Conservation (phyloP, 2,329 filamentous ascomycete species). For the Pseudogymnoascus sp. region DNA sequence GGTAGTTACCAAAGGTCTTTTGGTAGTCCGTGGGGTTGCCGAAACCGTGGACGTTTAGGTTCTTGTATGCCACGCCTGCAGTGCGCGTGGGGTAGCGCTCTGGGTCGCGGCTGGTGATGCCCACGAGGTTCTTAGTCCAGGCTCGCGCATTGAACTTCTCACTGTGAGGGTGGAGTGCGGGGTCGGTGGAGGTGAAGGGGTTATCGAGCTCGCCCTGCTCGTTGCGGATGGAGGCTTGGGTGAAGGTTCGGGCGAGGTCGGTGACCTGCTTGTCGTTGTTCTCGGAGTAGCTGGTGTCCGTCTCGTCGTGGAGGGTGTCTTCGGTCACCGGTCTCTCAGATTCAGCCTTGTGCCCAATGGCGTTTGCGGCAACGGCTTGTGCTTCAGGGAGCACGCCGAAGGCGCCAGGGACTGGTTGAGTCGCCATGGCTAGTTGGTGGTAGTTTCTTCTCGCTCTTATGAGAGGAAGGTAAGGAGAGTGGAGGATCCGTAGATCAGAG, state of each 20-base stretch:
- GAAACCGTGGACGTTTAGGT: slow-evolving; percentile 61
- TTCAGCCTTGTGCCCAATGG: not conserved
- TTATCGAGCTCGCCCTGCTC: slow-evolving; percentile 31
- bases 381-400: slow-evolving; percentile 3
- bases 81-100: slow-evolving; percentile 48
- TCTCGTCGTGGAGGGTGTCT: not conserved
- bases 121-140: slow-evolving; percentile 54
- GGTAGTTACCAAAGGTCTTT: slow-evolving; percentile 55
- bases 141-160: slow-evolving; percentile 44
- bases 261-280: slow-evolving; percentile 14
- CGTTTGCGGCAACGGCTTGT: not conserved
- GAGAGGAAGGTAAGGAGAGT: slow-evolving; percentile 2
- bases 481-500: slow-evolving; percentile 5
- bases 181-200: slow-evolving; percentile 42
- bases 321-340: not conserved
- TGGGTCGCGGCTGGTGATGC: slow-evolving; percentile 36
- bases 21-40: slow-evolving; percentile 64
- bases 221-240: slow-evolving; percentile 20
- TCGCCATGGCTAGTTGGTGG: slow-evolving; percentile 5
- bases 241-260: slow-evolving; percentile 21
- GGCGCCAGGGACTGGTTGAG: not conserved
- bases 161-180: slow-evolving; percentile 45
- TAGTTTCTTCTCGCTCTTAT: slow-evolving; percentile 1
- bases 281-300: not conserved
- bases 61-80: slow-evolving; percentile 57